Evolutionary conservation across 2,329 filamentous ascomycete species (phyloP).

Genomic region (Trichoderma simmonsii): DNA sequence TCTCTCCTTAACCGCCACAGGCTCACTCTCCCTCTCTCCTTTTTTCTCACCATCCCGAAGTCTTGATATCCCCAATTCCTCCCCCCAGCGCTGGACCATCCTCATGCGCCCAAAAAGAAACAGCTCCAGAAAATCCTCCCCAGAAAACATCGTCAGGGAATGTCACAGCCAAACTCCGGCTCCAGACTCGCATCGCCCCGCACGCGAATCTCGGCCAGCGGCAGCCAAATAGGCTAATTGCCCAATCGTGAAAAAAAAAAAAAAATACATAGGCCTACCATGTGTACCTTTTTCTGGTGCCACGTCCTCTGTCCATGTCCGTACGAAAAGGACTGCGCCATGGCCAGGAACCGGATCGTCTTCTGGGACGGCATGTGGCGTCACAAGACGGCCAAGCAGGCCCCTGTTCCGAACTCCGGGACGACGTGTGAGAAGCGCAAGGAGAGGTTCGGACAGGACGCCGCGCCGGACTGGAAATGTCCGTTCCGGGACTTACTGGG

Average conservation of each 20-base stretch:
- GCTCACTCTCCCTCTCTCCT: neutral
- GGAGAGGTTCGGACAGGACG: neutral
- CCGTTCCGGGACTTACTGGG: neutral
- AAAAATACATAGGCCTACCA: neutral
- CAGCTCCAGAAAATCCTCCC: neutral
- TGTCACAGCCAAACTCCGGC: neutral
- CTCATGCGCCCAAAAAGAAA: neutral
- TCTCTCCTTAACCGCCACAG: neutral
- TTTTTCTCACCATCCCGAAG: neutral
- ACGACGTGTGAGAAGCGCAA: conserved; percentile 10
- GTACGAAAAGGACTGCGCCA: conserved; percentile 14
- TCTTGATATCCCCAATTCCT: neutral
- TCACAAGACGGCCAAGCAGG: conserved; percentile 9
- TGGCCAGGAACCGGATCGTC: conserved; percentile 6
- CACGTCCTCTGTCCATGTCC: conserved; percentile 11
- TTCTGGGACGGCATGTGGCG: conserved; percentile 11
- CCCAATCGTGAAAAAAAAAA: neutral
- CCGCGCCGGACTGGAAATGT: conserved; percentile 6
- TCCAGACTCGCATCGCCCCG: conserved; percentile 8
- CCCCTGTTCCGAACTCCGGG: conserved; percentile 5
- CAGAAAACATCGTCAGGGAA: neutral
- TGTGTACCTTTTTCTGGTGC: conserved; percentile 17
- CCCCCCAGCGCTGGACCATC: neutral
- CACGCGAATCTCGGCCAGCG: neutral
- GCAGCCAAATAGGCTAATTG: conserved; percentile 6